Evolutionary conservation across 2,329 filamentous ascomycete species (phyloP).

Genomic region (Epichloe amarillans): DNA sequence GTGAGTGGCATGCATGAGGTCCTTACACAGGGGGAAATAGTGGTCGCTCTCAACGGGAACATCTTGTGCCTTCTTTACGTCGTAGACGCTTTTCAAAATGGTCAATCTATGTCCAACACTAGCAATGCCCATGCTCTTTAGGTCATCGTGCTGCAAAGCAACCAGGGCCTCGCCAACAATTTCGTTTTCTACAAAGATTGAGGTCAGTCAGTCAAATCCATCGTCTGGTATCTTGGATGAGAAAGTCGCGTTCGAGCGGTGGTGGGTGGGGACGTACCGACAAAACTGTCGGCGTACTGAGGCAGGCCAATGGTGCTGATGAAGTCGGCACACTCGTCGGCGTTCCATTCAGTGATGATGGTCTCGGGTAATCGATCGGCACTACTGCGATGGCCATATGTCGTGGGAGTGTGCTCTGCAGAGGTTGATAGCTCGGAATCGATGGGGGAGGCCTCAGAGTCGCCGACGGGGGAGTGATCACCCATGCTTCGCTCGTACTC

Average conservation of each 20-base stretch:
- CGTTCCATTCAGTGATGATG: constrained; percentile 67
- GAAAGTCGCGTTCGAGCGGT: background rate
- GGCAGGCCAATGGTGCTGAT: constrained; percentile 64
- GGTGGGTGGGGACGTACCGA: constrained; percentile 47
- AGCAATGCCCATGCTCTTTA: constrained; percentile 86
- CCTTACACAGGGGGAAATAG: constrained; percentile 76
- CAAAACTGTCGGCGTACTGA: constrained; percentile 71
- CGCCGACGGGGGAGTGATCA: constrained; percentile 50
- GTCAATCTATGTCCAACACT: constrained; percentile 92
- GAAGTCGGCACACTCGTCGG: constrained; percentile 83
- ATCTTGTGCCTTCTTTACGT: constrained; percentile 89
- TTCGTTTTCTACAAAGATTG: constrained; percentile 57
- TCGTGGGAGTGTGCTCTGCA: constrained; percentile 66
- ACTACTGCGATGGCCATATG: constrained; percentile 53
- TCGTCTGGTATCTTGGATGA: background rate
- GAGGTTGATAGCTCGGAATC: constrained; percentile 58
- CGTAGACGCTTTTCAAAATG: constrained; percentile 91
- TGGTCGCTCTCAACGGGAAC: constrained; percentile 84
- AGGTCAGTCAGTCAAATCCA: constrained; percentile 7
- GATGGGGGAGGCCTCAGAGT: constrained; percentile 54
- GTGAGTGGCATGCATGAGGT: background rate
- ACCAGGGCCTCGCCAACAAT: constrained; percentile 87
- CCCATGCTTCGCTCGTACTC: constrained; percentile 66
- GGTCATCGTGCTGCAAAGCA: constrained; percentile 77
- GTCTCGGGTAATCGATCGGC: constrained; percentile 58